phyloP scores from a whole-genome alignment of 2,329 filamentous ascomycete genomes.

The Ceratocystiopsis sp. region DNA sequence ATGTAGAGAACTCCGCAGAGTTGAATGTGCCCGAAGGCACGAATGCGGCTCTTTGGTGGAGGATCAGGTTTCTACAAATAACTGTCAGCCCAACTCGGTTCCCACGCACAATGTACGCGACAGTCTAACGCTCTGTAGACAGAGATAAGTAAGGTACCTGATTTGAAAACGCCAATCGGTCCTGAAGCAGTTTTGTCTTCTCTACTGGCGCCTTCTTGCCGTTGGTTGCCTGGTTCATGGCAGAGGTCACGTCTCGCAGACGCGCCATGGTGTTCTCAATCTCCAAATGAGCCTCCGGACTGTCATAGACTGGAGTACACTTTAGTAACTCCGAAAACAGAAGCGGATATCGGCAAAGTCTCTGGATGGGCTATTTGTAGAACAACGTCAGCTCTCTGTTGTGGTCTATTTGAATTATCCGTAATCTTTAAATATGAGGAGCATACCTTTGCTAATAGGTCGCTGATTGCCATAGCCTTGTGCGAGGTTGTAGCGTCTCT shows the following conservation, averaged over 20 bases:
- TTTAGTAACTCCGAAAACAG: constrained; percentile 72
- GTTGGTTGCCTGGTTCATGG: constrained; percentile 73
- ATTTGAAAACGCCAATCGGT: constrained; percentile 58
- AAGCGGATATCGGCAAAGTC: constrained; percentile 79
- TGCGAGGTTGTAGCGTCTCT: constrained; percentile 45
- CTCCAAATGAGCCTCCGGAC: constrained; percentile 64
- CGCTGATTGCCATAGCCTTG: constrained; percentile 66
- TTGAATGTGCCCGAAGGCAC: constrained; percentile 61
- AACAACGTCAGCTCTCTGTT: no score
- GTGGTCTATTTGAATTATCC: no score
- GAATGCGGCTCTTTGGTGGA: constrained; percentile 46
- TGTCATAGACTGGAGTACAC: constrained; percentile 69
- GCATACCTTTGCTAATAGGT: constrained; percentile 78
- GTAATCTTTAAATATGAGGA: neutral
- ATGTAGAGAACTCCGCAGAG: constrained; percentile 73
- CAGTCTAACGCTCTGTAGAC: neutral
- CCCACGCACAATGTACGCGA: no score
- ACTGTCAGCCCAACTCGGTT: no score
- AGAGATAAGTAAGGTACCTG: constrained; percentile 39
- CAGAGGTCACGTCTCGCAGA: constrained; percentile 56
- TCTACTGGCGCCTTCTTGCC: constrained; percentile 58
- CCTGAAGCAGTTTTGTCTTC: constrained; percentile 72
- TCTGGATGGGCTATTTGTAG: constrained; percentile 64
- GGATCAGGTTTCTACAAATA: neutral
- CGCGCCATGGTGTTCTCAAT: constrained; percentile 57